A percentile compares a stretch with the other conserved stretches of the same genome.
phyloP scores from a whole-genome alignment of 2,329 filamentous ascomycete species.

The Drechslera avenae region DNA sequence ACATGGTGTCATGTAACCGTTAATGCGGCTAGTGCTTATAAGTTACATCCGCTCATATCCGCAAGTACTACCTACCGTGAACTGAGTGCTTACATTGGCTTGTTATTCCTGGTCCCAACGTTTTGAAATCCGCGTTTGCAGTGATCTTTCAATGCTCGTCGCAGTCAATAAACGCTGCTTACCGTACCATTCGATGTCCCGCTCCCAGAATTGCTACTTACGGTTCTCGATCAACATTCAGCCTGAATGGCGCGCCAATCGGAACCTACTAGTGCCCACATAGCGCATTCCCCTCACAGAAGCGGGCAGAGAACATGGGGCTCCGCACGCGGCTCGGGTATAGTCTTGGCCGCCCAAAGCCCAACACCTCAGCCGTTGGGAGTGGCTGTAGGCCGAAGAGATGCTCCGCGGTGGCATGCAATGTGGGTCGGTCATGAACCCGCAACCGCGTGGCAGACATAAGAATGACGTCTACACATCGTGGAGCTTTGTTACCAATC shows the following conservation, averaged over 20 bases:
- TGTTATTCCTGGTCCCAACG: too few relatives aligned
- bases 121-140: not conserved
- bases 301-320: constrained; percentile 13
- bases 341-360: constrained; percentile 6
- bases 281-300: constrained; percentile 26
- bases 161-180: not conserved
- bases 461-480: constrained; percentile 21
- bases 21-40: too few relatives aligned
- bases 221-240: constrained; percentile 17
- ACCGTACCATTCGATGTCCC: not conserved
- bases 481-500: constrained; percentile 8
- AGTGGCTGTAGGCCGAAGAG: constrained; percentile 15
- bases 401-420: constrained; percentile 8
- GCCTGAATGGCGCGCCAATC: constrained; percentile 30
- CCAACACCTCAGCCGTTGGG: constrained; percentile 10
- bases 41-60: too few relatives aligned
- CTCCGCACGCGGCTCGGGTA: constrained; percentile 22
- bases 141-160: not conserved
- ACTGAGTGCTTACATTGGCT: too few relatives aligned
- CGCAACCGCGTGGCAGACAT: constrained; percentile 3
- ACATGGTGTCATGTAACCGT: too few relatives aligned
- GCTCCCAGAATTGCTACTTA: constrained; percentile 1
- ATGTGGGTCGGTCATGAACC: not conserved
- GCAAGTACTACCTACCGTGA: too few relatives aligned
- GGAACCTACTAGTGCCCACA: not conserved